Percentiles rank a stretch among this genome's conserved stretches.
phyloP scores from a whole-genome alignment of 176 grass and related monocot genomes.

The Carex parvula region DNA sequence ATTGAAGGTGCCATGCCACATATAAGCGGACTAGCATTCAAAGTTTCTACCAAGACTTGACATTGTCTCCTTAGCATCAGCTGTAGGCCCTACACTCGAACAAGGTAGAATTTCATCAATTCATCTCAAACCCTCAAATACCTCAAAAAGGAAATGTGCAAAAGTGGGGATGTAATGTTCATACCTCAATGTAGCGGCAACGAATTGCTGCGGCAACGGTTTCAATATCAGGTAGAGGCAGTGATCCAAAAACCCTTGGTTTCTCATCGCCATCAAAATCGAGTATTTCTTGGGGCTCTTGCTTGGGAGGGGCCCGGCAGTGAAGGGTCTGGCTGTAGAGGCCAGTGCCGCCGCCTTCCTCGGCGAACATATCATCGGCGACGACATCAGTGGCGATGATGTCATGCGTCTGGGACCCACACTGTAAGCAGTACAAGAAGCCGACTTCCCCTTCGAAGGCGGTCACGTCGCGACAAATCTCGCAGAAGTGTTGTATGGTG shows the following conservation, averaged over 20 bases:
- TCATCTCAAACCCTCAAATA: background rate
- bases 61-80: constrained; percentile 63
- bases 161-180: background rate
- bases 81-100: constrained; percentile 43
- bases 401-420: no score
- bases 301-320: no score
- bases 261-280: no score
- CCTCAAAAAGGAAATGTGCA: background rate
- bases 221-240: background rate
- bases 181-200: constrained; percentile 36
- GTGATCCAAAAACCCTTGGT: constrained; percentile 35
- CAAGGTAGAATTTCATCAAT: background rate
- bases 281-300: no score
- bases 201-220: constrained; percentile 31
- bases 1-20: constrained; percentile 42
- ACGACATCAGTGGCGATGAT: no score
- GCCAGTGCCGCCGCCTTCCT: no score
- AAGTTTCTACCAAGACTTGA: constrained; percentile 59
- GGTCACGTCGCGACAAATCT: no score
- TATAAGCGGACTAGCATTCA: constrained; percentile 47
- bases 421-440: no score
- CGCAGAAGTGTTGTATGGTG: no score
- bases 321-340: no score
- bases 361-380: no score
- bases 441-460: no score